phyloP scores from a whole-genome alignment of 306 rosid species.

The Quercus suber region DNA sequence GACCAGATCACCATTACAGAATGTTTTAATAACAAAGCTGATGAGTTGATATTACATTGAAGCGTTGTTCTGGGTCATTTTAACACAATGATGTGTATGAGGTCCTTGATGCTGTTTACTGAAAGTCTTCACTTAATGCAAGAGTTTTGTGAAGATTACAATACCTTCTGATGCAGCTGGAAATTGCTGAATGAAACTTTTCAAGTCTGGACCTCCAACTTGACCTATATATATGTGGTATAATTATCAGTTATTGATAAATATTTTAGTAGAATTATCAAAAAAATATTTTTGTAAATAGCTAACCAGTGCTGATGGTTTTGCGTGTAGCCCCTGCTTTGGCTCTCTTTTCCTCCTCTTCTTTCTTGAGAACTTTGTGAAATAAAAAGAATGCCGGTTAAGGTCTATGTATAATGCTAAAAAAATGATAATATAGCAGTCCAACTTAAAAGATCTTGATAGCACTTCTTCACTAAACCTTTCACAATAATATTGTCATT shows the following conservation, averaged over 20 bases:
- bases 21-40: background rate
- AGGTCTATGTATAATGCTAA: constrained; percentile 20
- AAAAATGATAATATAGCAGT: background rate
- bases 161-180: constrained; percentile 70
- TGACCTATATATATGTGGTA: constrained; percentile 38
- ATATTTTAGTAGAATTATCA: constrained; percentile 5
- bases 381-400: constrained; percentile 15
- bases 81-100: background rate
- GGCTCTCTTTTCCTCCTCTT: constrained; percentile 77
- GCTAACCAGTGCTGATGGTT: constrained; percentile 54
- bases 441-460: constrained; percentile 1
- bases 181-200: constrained; percentile 78
- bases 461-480: background rate
- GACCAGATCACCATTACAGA: background rate
- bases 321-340: constrained; percentile 54
- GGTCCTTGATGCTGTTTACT: background rate
- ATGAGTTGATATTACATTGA: background rate
- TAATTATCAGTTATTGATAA: constrained; percentile 16
- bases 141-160: background rate
- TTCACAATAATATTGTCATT: background rate
- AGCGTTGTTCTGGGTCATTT: background rate
- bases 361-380: constrained; percentile 74
- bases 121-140: background rate
- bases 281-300: constrained; percentile 11
- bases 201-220: constrained; percentile 72